Percentiles rank a stretch among this genome's conserved stretches.
Conservation (phyloP, 768 basidiomycete genomes). For the Termitomyces sp. region DNA sequence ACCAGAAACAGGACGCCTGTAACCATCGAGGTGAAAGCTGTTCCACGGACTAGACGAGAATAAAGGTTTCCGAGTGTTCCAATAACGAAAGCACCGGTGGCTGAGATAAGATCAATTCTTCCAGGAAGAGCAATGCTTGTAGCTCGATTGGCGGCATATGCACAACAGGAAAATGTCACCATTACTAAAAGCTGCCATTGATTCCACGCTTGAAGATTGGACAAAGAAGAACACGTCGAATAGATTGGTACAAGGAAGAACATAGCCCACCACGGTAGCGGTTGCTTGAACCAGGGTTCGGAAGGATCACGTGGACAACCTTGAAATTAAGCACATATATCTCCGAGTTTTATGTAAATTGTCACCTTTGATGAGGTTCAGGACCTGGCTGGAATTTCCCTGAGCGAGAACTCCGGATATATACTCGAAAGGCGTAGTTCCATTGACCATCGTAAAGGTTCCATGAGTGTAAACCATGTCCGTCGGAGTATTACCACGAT, state of each 20-base stretch:
- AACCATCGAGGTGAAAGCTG: slow-evolving; percentile 90
- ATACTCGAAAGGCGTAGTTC: slow-evolving; percentile 30
- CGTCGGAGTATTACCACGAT: slow-evolving; percentile 35
- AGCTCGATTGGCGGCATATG: slow-evolving; percentile 66
- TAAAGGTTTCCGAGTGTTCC: slow-evolving; percentile 82
- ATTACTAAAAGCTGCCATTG: slow-evolving; percentile 72
- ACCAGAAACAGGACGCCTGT: slow-evolving; percentile 89
- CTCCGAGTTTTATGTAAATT: not conserved
- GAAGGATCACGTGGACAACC: slow-evolving; percentile 70
- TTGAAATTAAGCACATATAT: slow-evolving; percentile 22
- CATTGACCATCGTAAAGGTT: slow-evolving; percentile 43
- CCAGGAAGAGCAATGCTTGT: slow-evolving; percentile 58
- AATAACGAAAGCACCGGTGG: slow-evolving; percentile 72
- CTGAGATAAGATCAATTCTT: slow-evolving; percentile 70
- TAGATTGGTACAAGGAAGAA: slow-evolving; percentile 74
- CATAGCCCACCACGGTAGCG: slow-evolving; percentile 79
- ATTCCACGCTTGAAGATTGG: slow-evolving; percentile 68
- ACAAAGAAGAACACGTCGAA: slow-evolving; percentile 67
- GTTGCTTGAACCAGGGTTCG: slow-evolving; percentile 76
- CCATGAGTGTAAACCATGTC: slow-evolving; percentile 51
- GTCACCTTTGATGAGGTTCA: slow-evolving; percentile 47
- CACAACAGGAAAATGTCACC: slow-evolving; percentile 72
- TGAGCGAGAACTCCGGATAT: slow-evolving; percentile 44
- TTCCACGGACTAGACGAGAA: slow-evolving; percentile 68
- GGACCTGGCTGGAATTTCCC: slow-evolving; percentile 28